Percentiles rank a stretch among this genome's conserved stretches.
Evolutionary conservation across 2,329 filamentous ascomycete species (phyloP).

Genomic region (Aspergillus sp.): DNA sequence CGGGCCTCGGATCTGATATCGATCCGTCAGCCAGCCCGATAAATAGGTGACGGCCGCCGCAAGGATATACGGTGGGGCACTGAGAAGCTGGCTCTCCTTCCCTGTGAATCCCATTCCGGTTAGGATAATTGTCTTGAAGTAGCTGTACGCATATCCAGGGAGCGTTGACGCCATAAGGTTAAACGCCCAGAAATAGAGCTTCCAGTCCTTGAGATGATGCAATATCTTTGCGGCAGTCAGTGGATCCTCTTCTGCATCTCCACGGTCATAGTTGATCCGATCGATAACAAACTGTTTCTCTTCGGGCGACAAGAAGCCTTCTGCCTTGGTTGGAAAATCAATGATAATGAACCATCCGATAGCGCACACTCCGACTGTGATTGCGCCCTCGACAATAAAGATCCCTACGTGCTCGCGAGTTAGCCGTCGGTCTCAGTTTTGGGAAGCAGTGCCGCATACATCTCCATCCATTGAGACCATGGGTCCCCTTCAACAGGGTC

Average conservation of each 20-base stretch:
- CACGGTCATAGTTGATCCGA: constrained; percentile 38
- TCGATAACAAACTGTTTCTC: constrained; percentile 31
- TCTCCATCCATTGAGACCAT: constrained; percentile 34
- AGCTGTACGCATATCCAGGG: constrained; percentile 35
- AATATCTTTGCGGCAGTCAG: constrained; percentile 26
- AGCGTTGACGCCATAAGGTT: constrained; percentile 32
- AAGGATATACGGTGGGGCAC: constrained; percentile 35
- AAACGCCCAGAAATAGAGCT: constrained; percentile 37
- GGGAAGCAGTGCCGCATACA: constrained; percentile 4
- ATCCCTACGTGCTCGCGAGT: constrained; percentile 16
- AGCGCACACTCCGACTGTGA: constrained; percentile 32
- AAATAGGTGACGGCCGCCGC: constrained; percentile 36
- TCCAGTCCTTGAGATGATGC: constrained; percentile 35
- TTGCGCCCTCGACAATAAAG: constrained; percentile 29
- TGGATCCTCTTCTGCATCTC: constrained; percentile 31
- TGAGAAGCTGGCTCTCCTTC: constrained; percentile 31
- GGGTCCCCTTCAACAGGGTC: constrained; percentile 25
- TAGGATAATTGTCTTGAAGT: constrained; percentile 42
- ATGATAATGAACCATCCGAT: constrained; percentile 39
- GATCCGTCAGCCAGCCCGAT: constrained; percentile 20
- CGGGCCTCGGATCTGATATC: constrained; percentile 14
- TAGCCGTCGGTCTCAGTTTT: not conserved
- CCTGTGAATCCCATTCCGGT: constrained; percentile 38
- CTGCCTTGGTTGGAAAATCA: constrained; percentile 38
- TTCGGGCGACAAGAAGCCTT: constrained; percentile 23